Evolutionary conservation across 768 basidiomycete genomes (phyloP).

Genomic region (Lactifluus pinguis): DNA sequence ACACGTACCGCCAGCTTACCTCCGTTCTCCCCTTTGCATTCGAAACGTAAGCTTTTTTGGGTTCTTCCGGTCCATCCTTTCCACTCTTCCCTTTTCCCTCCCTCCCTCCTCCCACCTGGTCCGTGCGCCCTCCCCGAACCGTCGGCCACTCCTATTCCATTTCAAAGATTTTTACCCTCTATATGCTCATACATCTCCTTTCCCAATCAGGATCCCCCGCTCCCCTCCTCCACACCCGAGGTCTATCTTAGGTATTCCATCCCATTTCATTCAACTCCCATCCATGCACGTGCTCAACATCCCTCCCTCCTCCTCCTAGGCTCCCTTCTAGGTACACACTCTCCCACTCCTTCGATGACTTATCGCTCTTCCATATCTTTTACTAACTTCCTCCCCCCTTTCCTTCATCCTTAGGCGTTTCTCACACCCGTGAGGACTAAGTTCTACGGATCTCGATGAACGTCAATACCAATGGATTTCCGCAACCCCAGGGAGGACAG

Average conservation of each 20-base stretch:
- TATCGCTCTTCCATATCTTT: background rate
- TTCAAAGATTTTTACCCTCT: background rate
- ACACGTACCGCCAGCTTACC: slow-evolving; percentile 12
- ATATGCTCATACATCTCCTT: slow-evolving; percentile 12
- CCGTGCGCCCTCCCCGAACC: slow-evolving; percentile 9
- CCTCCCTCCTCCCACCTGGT: slow-evolving; percentile 1
- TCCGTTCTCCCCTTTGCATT: slow-evolving; percentile 3
- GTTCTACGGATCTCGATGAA: slow-evolving; percentile 11
- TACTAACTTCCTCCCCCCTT: background rate
- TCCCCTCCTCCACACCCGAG: background rate
- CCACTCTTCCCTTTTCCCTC: background rate
- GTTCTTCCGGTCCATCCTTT: slow-evolving; percentile 15
- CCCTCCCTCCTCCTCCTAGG: background rate
- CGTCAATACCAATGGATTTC: slow-evolving; percentile 16
- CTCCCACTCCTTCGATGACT: background rate
- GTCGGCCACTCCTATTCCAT: slow-evolving; percentile 11
- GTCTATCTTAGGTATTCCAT: background rate
- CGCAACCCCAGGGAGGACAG: slow-evolving; percentile 15
- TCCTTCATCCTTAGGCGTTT: background rate
- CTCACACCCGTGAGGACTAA: background rate
- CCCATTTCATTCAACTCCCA: background rate
- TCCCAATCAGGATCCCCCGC: slow-evolving; percentile 10
- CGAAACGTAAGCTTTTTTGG: slow-evolving; percentile 19
- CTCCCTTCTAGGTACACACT: slow-evolving; percentile 3
- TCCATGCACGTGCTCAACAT: slow-evolving; percentile 13